Base-by-base conservation (phyloP, 78 protist species). In the Reticulomyxa filosa region DNA sequence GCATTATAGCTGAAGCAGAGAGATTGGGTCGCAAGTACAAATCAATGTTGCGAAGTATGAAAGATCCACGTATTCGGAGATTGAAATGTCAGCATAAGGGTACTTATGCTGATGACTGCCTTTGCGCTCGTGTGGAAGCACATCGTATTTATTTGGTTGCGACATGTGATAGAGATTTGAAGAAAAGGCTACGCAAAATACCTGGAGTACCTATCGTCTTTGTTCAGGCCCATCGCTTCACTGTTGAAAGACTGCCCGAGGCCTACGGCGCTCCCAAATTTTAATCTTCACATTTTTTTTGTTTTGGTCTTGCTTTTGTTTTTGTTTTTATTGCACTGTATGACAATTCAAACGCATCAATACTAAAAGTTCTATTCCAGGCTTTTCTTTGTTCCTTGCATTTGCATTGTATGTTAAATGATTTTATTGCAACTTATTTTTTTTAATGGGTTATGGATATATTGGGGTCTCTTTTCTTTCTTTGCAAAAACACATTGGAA, bases 61-160 rank as follows among this genome's bases (percentile, higher is more conserved):
- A 86, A 70, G 98, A 93, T 57, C 90, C 94, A 25, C 85, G 97
- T 13, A 83, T 93, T 73, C 73, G 81, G 80, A 67, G 98, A 33
- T 67, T 96, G 22, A 35, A 74, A 5, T 91, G 98, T 78, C 34
- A 50, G 11, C 95, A 85, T 72, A 65, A 67, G 62, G 97, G 96
- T 20, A 86, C 83, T 11, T 96, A 96, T 69, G 99, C 97, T 4
- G 99, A 96, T 72, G 98, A 96, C 82, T 93, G 98, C 38, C 59
- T 96, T n/a, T 78, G 83, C 26, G 57, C 85, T 39, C 81, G 92
- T 1, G 87, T 88, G 17, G 38, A 55, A 10, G 11, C 32, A 56
- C 57, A 64, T 64, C 57, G 59, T 11, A 32, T 29, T 11, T 64
- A 64, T 13, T 55, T 67, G 3, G 72, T 27, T n/a, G 69, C 69